Evolutionary conservation across 495 filamentous ascomycete species (phyloP), one percentile per base, ranked within the genome.

Genomic region (Xylaria telfairii): DNA sequence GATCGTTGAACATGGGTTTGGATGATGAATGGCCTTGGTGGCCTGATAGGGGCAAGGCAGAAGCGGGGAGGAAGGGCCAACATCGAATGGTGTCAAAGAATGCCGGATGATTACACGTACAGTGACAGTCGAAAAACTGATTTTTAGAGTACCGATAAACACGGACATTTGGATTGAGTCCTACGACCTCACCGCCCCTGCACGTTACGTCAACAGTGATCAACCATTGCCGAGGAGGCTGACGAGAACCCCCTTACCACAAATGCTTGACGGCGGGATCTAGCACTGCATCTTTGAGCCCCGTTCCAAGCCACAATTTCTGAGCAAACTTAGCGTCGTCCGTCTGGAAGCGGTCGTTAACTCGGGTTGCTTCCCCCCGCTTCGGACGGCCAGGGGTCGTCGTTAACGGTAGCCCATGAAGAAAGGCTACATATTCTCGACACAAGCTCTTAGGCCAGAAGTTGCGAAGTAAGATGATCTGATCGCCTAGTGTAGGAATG

Each of bases 271-370:
- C 74, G 76, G 62, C 88, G 61, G 42, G 71, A 12, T 76, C 73
- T 5, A 78, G 15, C 15, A 85, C 60, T 6, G 87, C 80, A 69
- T 90, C 86, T 57, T 82, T 83, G 44, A 93, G 78, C 3, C 86
- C 87, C 4, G 90, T 91, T 73, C 85, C 83, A 15, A 80, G 81
- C 92, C 92, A 98, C 32, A 97, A 76, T 67, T 84, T 83, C 75
- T 92, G 86, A 4, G 95, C 92, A 76, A 97, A 97, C 10, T 63
- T 76, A 34, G 85, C 78, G 81, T 98, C 95, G 42, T 93, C 84
- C 49, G 96, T 84, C 82, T 97, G 93, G 78, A 92, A 96, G 37
- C 95, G 90, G 77, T 98, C 95, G 78, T 98, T 98, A 51, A 97
- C 92, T 24, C 95, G 86, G 34, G 95, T 80, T 0, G 95, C 95